Evolutionary conservation across 2,329 filamentous ascomycete genomes (phyloP).

Genomic region (Botrytis medusae): DNA sequence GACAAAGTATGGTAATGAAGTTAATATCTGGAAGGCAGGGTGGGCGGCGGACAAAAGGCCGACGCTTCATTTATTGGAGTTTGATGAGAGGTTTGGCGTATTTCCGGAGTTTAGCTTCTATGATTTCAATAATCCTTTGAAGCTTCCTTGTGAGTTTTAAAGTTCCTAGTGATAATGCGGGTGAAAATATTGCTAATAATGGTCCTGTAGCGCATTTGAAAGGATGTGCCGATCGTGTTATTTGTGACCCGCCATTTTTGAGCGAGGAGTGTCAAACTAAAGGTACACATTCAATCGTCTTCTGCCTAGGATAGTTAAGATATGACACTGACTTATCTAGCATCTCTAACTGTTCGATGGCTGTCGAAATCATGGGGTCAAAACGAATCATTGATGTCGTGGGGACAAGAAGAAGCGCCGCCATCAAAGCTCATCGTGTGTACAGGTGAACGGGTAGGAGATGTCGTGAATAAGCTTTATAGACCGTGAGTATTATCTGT

Average conservation of each 20-base stretch:
- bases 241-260: conserved; percentile 77
- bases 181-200: conserved; percentile 4
- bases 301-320: background rate
- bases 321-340: conserved; percentile 42
- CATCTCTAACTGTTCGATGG: conserved; percentile 74
- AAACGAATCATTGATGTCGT: conserved; percentile 18
- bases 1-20: conserved; percentile 15
- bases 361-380: conserved; percentile 51
- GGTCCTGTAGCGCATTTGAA: conserved; percentile 52
- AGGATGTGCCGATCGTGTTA: conserved; percentile 64
- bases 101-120: conserved; percentile 75
- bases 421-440: conserved; percentile 58
- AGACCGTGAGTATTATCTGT: conserved; percentile 49
- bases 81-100: conserved; percentile 69
- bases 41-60: conserved; percentile 48
- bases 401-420: conserved; percentile 4
- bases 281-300: conserved; percentile 44
- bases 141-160: conserved; percentile 54
- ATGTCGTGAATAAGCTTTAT: conserved; percentile 66
- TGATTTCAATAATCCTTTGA: conserved; percentile 68
- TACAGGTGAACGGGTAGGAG: conserved; percentile 75
- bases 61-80: conserved; percentile 67
- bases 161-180: background rate
- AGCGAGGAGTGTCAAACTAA: conserved; percentile 81
- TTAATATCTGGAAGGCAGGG: conserved; percentile 9